Base-by-base conservation (phyloP, 2,329 filamentous ascomycete genomes). In the Escovopsis sp. region DNA sequence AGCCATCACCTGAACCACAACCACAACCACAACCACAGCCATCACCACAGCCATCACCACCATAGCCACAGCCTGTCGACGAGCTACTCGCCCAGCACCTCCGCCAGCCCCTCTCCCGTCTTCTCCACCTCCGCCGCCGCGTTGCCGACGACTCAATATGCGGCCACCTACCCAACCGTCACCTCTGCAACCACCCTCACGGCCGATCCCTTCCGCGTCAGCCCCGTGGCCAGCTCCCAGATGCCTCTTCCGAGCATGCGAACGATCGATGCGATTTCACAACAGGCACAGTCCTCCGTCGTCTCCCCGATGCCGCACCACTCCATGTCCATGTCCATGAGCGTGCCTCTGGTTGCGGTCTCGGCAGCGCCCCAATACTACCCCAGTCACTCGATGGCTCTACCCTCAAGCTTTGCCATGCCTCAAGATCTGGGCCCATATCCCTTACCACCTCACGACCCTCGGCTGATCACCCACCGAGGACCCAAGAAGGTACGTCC, bases 401-500 rank as follows among this genome's bases (percentile, higher is more conserved):
- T 59, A 46, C 50, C 52, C 9, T 50, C 56, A 14, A 55, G 50
- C 33, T 61, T 72, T 45, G 61, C 61, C n/a, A 53, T 73, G 41
- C 58, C 63, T 24, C 56, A 63, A 10, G 65, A 70, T 25, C 52
- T 64, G 49, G 57, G 61, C 47, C 61, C 70, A 43, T 71, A 70
- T 49, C 57, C 65, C 30, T 51, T 73, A 32, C 62, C 68, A 27
- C 62, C 68, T 29, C 64, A 65, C 39, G 71, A 73, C 42, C 66
- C 68, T 30, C 63, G 68, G 37, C 58, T 70, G 37, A 47, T 71
- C 37, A 62, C 64, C 35, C 62, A 64, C 37, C 64, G 68, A 40
- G 68, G 70, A 15, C 68, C 72, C 34, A 76, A 76, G 51, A 76
- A 76, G 70, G 72, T 75, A 65, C 43, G 61, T 55, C 27, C 25